These are phyloP conservation scores for Teunomyces atbi DNA, from an alignment of 805 yeast genomes.

Conservation along the genomic window DNA sequence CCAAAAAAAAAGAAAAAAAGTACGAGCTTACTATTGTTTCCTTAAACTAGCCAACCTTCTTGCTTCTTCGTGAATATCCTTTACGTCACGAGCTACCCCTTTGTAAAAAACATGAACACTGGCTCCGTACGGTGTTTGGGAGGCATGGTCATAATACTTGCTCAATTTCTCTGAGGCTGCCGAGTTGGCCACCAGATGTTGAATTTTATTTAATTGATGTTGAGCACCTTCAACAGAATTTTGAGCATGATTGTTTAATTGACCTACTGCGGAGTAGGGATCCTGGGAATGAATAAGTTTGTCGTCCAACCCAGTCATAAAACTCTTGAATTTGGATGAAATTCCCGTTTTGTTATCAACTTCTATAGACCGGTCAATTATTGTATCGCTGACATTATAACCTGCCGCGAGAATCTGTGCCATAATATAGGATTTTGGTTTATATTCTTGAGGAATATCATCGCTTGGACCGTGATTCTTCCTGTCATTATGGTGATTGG, in stretches of 20 bases:
- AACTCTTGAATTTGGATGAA: constrained; percentile 53
- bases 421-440: constrained; percentile 71
- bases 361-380: constrained; percentile 58
- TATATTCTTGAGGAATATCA: constrained; percentile 70
- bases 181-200: constrained; percentile 33
- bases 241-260: constrained; percentile 29
- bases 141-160: constrained; percentile 47
- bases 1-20: too few species aligned
- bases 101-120: constrained; percentile 62
- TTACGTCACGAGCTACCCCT: constrained; percentile 52
- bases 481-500: neutral
- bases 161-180: constrained; percentile 34
- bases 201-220: constrained; percentile 28
- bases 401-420: constrained; percentile 79
- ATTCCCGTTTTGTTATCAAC: constrained; percentile 66
- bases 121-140: constrained; percentile 50
- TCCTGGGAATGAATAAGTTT: constrained; percentile 59
- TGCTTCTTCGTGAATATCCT: constrained; percentile 73
- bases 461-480: constrained; percentile 20
- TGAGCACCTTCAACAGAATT: constrained; percentile 7
- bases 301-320: constrained; percentile 52
- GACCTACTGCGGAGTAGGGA: constrained; percentile 43
- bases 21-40: constrained; percentile 25
- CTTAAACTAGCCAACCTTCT: constrained; percentile 64
- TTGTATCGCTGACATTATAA: constrained; percentile 60